Evolutionary conservation across 257 asterid species (phyloP), one percentile per base, ranked within the genome.

Genomic region (Jacaranda mimosifolia): DNA sequence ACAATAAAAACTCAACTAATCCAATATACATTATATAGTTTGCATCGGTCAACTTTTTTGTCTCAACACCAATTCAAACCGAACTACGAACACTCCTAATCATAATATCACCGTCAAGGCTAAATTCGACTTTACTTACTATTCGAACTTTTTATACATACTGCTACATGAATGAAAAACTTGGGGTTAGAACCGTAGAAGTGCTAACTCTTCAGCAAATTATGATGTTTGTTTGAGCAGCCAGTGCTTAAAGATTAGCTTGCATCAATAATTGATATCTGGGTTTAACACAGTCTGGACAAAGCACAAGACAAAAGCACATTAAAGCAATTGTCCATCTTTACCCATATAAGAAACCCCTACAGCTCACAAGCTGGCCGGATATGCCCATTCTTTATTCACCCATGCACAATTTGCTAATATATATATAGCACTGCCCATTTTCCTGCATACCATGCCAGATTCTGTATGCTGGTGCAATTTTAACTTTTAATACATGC

Each of bases 231-330:
- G 63, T 68, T 64, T 40, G 26, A 48, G 18, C 49, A 38, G 74
- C 9, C 68, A 40, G 36, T 59, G 51, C 9, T 32, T 32, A 51
- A 8, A 32, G 17, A 46, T 26, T 45, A 35, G 48, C 17, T 60
- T 83, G 79, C 48, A 70, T 81, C 85, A 88, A 84, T 86, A 81
- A 83, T 84, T 79, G 84, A 79, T 48, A 45, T 64, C 62, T 64
- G 68, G 65, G 3, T 40, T 7, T 26, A 0, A 26, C 1, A 9
- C 72, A 55, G 70, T n/a, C 58, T 18, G 17, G 86, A 79, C 86
- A 73, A 80, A 73, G 4, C 42, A 57, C 57, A 73, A 40, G 88
- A 83, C 88, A 78, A 83, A 56, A 9, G 13, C 77, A 32, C 78
- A 76, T 74, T 68, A 82, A 81, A 74, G 60, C 63, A 2, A 13